Conservation (phyloP, 345 rosid genomes). For the Pistacia atlantica region DNA sequence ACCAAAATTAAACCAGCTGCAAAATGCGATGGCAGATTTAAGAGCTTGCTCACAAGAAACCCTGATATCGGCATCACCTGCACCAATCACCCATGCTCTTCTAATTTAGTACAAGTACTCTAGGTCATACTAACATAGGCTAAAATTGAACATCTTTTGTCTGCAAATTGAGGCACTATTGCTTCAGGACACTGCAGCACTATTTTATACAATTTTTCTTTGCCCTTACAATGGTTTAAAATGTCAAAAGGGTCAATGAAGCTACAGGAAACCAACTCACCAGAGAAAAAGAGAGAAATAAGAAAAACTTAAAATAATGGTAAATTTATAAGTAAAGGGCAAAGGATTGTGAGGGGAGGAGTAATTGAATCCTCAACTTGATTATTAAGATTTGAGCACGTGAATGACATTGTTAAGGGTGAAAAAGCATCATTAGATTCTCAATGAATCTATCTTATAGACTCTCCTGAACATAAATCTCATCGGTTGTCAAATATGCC, state of each 20-base stretch:
- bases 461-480: neutral
- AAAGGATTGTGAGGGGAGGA: neutral
- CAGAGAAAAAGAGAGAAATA: neutral
- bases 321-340: neutral
- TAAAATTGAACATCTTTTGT: neutral
- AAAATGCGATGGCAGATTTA: slow-evolving; percentile 79
- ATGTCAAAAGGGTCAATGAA: neutral
- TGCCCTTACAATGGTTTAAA: neutral
- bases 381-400: neutral
- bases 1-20: slow-evolving; percentile 95
- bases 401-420: neutral
- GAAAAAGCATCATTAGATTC: neutral
- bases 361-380: neutral
- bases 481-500: no score
- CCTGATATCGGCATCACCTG: slow-evolving; percentile 94
- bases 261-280: neutral
- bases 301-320: neutral
- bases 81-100: slow-evolving; percentile 13
- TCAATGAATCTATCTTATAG: neutral
- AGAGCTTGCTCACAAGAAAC: slow-evolving; percentile 74
- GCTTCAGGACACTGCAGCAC: neutral
- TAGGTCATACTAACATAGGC: neutral
- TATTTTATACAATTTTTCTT: neutral
- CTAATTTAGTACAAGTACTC: neutral
- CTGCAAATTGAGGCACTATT: neutral